Conservation (phyloP, 768 basidiomycete species). For the Podaxis pistillaris region DNA sequence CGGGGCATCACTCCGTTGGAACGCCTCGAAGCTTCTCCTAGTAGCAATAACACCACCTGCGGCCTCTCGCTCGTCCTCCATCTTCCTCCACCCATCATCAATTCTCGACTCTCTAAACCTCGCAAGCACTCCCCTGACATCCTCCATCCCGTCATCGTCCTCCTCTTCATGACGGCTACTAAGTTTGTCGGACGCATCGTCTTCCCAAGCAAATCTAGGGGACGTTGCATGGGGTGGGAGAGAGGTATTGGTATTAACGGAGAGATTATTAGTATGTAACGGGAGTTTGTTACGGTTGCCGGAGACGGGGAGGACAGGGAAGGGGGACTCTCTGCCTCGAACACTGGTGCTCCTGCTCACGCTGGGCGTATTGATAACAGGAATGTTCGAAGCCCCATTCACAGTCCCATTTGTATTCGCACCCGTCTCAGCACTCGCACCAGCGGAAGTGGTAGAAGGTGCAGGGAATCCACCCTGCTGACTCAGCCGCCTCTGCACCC, state of each 20-base stretch:
- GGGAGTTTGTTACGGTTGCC: not conserved
- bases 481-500: constrained; percentile 9
- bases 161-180: not conserved
- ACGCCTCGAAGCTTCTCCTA: constrained; percentile 2
- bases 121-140: constrained; percentile 14
- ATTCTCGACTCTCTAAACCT: constrained; percentile 15
- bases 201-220: not conserved
- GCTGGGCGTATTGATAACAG: not conserved
- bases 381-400: not conserved
- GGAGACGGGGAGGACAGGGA: constrained; percentile 39
- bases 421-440: not conserved
- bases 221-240: not conserved
- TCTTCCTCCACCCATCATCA: constrained; percentile 5
- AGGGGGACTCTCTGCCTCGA: constrained; percentile 50
- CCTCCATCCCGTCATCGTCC: constrained; percentile 9
- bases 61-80: not conserved
- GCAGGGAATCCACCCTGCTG: constrained; percentile 1
- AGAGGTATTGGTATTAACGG: not conserved
- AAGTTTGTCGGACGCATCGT: not conserved
- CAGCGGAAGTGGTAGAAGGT: not conserved
- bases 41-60: constrained; percentile 8
- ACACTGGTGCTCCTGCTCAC: not conserved
- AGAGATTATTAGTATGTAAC: not conserved
- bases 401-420: not conserved
- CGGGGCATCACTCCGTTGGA: not conserved